Percentiles rank a stretch among this genome's conserved stretches.
Evolutionary conservation across 1,139 yeast species (phyloP).

Genomic region (Yarrowia galli): DNA sequence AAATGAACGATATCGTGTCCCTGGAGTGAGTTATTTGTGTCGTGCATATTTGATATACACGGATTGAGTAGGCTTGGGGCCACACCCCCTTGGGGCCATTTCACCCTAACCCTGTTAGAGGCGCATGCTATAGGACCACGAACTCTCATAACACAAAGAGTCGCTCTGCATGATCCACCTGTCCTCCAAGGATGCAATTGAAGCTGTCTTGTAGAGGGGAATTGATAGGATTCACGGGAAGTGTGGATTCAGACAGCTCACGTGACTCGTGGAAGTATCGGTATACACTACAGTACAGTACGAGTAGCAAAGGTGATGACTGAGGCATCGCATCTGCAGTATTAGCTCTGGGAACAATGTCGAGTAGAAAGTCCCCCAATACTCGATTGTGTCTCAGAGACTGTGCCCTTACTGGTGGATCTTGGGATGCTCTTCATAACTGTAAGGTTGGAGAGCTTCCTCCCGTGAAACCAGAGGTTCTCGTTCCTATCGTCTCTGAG

Average conservation of each 20-base stretch:
- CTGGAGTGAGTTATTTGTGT: too few species aligned
- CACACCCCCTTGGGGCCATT: too few species aligned
- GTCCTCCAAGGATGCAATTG: neutral
- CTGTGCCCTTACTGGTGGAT: slow-evolving; percentile 21
- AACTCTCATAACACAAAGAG: neutral
- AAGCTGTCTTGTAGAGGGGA: neutral
- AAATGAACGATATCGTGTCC: too few species aligned
- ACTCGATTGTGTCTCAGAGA: neutral
- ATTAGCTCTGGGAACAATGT: too few species aligned
- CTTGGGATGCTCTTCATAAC: slow-evolving; percentile 34
- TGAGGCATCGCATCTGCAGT: too few species aligned
- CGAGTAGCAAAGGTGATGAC: neutral
- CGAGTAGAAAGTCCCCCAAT: slow-evolving; percentile 34
- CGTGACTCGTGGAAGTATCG: neutral
- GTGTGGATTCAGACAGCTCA: neutral
- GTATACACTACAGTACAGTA: too few species aligned
- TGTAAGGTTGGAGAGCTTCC: slow-evolving; percentile 10
- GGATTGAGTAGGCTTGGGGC: too few species aligned
- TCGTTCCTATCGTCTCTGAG: too few species aligned
- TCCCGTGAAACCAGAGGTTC: too few species aligned
- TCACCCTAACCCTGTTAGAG: too few species aligned
- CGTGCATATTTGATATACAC: too few species aligned
- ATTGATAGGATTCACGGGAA: neutral
- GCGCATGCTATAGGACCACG: neutral
- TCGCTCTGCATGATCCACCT: neutral